A percentile compares a stretch with the other conserved stretches of the same genome.
These are phyloP conservation scores for Neckera pumila DNA, from an alignment of 225 moss, liverwort and hornwort genomes.

Conservation along the genomic window DNA sequence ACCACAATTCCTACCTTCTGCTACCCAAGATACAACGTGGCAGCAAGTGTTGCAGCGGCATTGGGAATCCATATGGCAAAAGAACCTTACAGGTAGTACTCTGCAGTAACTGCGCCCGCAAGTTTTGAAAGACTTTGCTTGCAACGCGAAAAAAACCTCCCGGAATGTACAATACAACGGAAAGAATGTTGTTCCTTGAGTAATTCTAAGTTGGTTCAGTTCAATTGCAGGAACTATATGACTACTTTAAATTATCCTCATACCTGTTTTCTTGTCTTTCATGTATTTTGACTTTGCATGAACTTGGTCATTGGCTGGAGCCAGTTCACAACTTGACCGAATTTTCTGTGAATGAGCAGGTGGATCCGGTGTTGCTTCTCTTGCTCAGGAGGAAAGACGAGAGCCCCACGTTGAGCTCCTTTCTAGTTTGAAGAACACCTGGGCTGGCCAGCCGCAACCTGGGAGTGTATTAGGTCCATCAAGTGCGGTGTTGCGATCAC, in stretches of 20 bases:
- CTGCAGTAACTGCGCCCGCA: neutral
- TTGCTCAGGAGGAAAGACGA: slow-evolving; percentile 29
- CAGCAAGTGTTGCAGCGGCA: slow-evolving; percentile 63
- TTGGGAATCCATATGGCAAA: slow-evolving; percentile 67
- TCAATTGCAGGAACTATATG: neutral
- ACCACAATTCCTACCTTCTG: neutral
- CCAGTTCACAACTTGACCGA: neutral
- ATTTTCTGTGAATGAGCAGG: slow-evolving; percentile 20
- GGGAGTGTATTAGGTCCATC: slow-evolving; percentile 33
- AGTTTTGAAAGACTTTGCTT: neutral
- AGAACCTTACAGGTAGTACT: slow-evolving; percentile 58
- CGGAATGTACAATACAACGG: neutral
- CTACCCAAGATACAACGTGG: slow-evolving; percentile 56
- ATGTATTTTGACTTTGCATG: neutral
- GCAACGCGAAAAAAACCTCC: neutral
- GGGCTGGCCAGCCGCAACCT: slow-evolving; percentile 19
- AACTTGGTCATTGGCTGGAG: neutral
- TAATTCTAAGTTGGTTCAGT: neutral
- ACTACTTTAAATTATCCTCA: neutral
- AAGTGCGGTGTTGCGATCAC: slow-evolving; percentile 74
- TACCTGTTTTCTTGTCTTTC: neutral
- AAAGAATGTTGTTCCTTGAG: neutral
- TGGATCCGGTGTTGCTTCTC: slow-evolving; percentile 32
- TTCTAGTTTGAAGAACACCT: slow-evolving; percentile 31
- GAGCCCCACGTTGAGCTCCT: slow-evolving; percentile 38